phyloP scores from a whole-genome alignment of 768 basidiomycete species.

The Kwoniella sp. region DNA sequence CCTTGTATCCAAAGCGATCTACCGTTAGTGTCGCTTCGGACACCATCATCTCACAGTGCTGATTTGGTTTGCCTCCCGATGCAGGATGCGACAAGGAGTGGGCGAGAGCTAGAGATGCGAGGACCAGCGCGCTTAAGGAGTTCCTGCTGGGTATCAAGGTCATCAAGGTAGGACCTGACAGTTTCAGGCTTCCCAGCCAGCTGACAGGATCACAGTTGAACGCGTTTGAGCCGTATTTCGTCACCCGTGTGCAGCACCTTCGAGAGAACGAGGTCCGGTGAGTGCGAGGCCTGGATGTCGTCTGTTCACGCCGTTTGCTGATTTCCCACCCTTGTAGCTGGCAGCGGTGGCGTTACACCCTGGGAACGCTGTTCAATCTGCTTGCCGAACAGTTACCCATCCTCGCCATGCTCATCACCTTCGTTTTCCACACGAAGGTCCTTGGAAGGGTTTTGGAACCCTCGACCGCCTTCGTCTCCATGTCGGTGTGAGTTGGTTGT shows the following conservation, averaged over 20 bases:
- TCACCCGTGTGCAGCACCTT: slow-evolving; percentile 20
- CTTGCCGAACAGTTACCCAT: slow-evolving; percentile 36
- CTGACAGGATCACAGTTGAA: slow-evolving; percentile 20
- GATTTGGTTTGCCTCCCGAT: no score
- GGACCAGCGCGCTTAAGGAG: slow-evolving; percentile 40
- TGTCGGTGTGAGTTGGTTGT: slow-evolving; percentile 39
- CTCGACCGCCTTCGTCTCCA: slow-evolving; percentile 40
- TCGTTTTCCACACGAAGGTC: slow-evolving; percentile 42
- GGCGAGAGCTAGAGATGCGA: slow-evolving; percentile 31
- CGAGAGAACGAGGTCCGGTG: slow-evolving; percentile 37
- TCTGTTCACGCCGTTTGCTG: neutral
- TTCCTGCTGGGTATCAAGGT: slow-evolving; percentile 41
- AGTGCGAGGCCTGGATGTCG: neutral
- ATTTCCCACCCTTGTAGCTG: slow-evolving; percentile 13
- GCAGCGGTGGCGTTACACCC: slow-evolving; percentile 41
- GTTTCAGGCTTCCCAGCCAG: neutral
- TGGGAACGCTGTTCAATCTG: slow-evolving; percentile 45
- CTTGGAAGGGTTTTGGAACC: slow-evolving; percentile 32
- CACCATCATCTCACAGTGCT: no score
- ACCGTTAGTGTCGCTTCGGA: slow-evolving; percentile 24
- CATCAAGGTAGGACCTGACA: slow-evolving; percentile 33
- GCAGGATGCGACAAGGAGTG: slow-evolving; percentile 39
- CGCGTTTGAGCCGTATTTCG: slow-evolving; percentile 39
- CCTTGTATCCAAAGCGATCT: slow-evolving; percentile 20
- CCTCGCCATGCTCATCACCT: slow-evolving; percentile 31